A percentile compares a stretch with the other conserved stretches of the same genome.
These are phyloP conservation scores for Parachaetomium inaequale DNA, from an alignment of 495 filamentous ascomycete genomes.

Conservation along the genomic window DNA sequence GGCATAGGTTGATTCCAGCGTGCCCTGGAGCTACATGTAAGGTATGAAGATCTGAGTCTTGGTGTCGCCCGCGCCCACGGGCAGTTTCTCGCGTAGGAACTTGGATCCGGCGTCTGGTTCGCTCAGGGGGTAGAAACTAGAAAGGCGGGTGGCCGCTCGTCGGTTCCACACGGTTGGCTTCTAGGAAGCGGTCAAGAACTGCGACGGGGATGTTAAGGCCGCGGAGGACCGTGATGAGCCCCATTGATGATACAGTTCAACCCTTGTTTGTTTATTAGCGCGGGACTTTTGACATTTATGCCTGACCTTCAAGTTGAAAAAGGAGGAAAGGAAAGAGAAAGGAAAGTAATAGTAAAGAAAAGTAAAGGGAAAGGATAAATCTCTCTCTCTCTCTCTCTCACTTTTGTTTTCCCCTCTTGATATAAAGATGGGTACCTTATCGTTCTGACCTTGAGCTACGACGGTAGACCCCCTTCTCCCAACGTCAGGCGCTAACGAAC, in stretches of 20 bases:
- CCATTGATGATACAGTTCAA: background rate
- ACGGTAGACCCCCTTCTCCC: too few relatives aligned
- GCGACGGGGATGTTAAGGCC: background rate
- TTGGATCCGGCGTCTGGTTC: background rate
- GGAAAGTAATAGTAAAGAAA: too few relatives aligned
- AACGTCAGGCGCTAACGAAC: too few relatives aligned
- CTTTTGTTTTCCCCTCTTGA: too few relatives aligned
- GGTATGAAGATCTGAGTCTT: background rate
- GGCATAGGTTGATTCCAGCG: background rate
- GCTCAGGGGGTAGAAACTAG: background rate
- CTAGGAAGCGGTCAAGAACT: background rate
- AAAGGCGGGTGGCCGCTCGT: background rate
- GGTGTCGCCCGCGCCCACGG: background rate
- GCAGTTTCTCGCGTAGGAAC: background rate
- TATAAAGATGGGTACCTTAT: too few relatives aligned
- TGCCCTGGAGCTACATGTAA: background rate
- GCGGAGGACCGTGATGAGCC: background rate
- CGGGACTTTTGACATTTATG: too few relatives aligned
- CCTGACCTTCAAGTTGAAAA: too few relatives aligned
- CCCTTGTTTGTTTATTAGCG: too few relatives aligned
- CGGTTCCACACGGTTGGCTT: background rate
- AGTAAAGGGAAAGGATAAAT: too few relatives aligned
- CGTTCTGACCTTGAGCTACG: too few relatives aligned
- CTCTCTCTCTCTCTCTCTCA: too few relatives aligned
- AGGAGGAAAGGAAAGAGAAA: too few relatives aligned